Evolutionary conservation across 2,329 filamentous ascomycete species (phyloP).

Genomic region (Aspergillus sp.): DNA sequence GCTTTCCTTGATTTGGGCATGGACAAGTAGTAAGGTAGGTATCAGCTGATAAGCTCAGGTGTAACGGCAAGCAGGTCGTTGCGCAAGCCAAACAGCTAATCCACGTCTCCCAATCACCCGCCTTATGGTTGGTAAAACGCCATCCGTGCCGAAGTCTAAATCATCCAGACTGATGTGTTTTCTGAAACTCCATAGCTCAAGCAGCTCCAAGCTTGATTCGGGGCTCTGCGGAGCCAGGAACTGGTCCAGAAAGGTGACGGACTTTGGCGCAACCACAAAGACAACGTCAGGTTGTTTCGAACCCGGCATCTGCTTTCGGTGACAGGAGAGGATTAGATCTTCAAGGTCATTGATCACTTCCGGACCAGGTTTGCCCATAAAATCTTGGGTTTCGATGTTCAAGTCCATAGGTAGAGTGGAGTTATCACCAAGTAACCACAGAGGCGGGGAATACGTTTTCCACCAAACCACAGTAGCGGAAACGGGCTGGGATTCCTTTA

Average conservation of each 20-base stretch:
- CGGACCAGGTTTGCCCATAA: conserved; percentile 49
- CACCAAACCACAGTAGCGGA: conserved; percentile 51
- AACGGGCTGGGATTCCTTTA: conserved; percentile 9
- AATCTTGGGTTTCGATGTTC: conserved; percentile 44
- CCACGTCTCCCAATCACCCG: conserved; percentile 51
- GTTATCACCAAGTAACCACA: conserved; percentile 49
- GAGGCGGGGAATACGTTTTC: conserved; percentile 56
- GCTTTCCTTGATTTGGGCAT: background rate
- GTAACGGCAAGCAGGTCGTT: conserved; percentile 26
- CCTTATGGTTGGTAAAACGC: conserved; percentile 44
- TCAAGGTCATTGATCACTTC: conserved; percentile 43
- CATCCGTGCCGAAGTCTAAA: conserved; percentile 51
- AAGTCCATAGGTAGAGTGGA: conserved; percentile 32
- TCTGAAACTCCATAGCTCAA: conserved; percentile 45
- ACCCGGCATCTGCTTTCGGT: conserved; percentile 12
- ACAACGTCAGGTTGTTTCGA: conserved; percentile 23
- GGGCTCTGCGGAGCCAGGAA: conserved; percentile 25
- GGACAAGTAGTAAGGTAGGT: background rate
- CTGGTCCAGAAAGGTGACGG: conserved; percentile 43
- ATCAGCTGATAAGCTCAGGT: conserved; percentile 1
- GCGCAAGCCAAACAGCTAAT: conserved; percentile 50
- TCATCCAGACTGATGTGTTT: conserved; percentile 54
- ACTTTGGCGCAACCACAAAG: conserved; percentile 48
- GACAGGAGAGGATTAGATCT: conserved; percentile 33
- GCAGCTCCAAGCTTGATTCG: conserved; percentile 30